Conservation (phyloP, 805 yeast genomes). For the Candida vartiovaarae region DNA sequence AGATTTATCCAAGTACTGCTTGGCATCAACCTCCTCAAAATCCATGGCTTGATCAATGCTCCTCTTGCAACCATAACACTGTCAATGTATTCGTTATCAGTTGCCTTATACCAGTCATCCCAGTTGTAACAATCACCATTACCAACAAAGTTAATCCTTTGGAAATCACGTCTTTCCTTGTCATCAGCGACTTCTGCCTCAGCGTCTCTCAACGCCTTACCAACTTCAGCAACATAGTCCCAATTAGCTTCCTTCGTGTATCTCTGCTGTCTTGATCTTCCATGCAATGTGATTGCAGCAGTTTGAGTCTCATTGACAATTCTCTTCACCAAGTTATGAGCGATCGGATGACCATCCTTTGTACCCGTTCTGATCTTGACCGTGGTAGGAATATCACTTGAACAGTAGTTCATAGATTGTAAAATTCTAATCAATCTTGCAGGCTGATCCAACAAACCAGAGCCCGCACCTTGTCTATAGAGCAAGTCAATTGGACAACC, state of each 20-base stretch:
- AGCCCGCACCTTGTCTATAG: slow-evolving; percentile 93
- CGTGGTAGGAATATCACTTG: slow-evolving; percentile 89
- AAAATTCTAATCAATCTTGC: slow-evolving; percentile 71
- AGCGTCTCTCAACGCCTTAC: slow-evolving; percentile 54
- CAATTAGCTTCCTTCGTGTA: slow-evolving; percentile 90
- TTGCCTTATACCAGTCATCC: slow-evolving; percentile 81
- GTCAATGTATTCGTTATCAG: slow-evolving; percentile 65
- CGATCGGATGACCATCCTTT: slow-evolving; percentile 78
- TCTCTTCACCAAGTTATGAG: slow-evolving; percentile 66
- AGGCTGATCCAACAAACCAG: slow-evolving; percentile 87
- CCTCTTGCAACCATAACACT: slow-evolving; percentile 98
- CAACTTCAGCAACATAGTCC: slow-evolving; percentile 78
- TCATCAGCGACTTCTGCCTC: slow-evolving; percentile 48
- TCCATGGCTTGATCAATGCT: slow-evolving; percentile 97
- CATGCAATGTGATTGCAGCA: slow-evolving; percentile 90
- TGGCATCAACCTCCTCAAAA: slow-evolving; percentile 87
- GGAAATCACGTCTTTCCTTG: slow-evolving; percentile 49
- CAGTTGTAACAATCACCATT: slow-evolving; percentile 88
- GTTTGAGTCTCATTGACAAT: slow-evolving; percentile 73
- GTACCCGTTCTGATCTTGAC: slow-evolving; percentile 92
- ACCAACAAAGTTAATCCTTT: slow-evolving; percentile 79
- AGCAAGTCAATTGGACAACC: slow-evolving; percentile 97
- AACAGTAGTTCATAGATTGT: slow-evolving; percentile 80
- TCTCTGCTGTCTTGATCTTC: slow-evolving; percentile 93
- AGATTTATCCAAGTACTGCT: slow-evolving; percentile 84